These are phyloP conservation scores for Pichia norvegensis DNA, from an alignment of 1,139 yeast genomes.

Conservation along the genomic window DNA sequence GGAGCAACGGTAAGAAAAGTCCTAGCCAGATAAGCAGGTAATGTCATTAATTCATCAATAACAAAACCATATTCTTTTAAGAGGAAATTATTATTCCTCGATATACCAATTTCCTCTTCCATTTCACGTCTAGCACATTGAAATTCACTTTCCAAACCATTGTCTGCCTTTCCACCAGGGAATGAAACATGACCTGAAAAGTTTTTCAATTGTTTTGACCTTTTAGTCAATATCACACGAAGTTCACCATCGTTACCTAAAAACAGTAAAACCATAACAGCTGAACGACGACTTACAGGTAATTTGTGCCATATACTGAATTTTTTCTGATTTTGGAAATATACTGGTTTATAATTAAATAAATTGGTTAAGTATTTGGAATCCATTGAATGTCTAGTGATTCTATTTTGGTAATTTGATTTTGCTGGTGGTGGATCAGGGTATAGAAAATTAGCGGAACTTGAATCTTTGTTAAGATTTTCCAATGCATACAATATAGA, in stretches of 20 bases:
- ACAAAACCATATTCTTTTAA: conserved; percentile 41
- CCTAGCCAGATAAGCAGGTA: conserved; percentile 73
- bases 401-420: conserved; percentile 13
- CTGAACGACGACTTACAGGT: conserved; percentile 60
- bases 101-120: conserved; percentile 78
- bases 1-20: conserved; percentile 81
- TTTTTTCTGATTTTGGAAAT: conserved; percentile 17
- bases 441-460: background rate
- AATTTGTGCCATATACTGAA: conserved; percentile 50
- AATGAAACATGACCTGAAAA: conserved; percentile 86
- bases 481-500: background rate
- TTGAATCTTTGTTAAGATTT: background rate
- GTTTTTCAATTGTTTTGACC: conserved; percentile 59
- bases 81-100: conserved; percentile 41
- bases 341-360: conserved; percentile 24
- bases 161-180: conserved; percentile 86
- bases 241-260: conserved; percentile 66
- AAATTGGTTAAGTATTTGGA: conserved; percentile 27
- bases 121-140: conserved; percentile 74
- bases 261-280: conserved; percentile 67
- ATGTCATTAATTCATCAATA: conserved; percentile 47
- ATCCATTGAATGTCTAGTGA: conserved; percentile 25
- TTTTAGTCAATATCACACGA: conserved; percentile 66
- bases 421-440: conserved; percentile 10
- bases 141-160: conserved; percentile 56